Evolutionary conservation across 192 early-diverging fungal species (phyloP).

Genomic region (Coemansia sp.): DNA sequence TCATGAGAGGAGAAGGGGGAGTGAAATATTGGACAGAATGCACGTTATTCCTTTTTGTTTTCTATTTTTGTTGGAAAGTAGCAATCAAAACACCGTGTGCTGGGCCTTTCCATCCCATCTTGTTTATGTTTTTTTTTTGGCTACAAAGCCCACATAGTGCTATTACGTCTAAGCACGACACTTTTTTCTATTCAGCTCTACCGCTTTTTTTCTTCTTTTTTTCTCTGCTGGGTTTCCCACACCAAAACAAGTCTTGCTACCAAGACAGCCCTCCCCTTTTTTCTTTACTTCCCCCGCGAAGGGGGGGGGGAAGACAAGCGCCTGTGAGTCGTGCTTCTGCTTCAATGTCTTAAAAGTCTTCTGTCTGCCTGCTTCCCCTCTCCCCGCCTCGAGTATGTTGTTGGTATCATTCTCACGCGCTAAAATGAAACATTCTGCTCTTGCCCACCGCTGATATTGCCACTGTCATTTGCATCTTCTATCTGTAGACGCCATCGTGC

Average conservation of each 20-base stretch:
- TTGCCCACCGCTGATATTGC: neutral
- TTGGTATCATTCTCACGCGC: constrained; percentile 27
- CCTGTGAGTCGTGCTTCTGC: neutral
- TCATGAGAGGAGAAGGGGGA: neutral
- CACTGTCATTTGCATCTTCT: neutral
- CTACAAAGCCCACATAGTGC: neutral
- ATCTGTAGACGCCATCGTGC: constrained; percentile 53
- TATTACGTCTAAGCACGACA: constrained; percentile 4
- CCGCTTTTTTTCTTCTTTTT: constrained; percentile 1
- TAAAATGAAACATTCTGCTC: constrained; percentile 22
- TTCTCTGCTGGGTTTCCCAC: constrained; percentile 8
- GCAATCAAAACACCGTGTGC: constrained; percentile 1
- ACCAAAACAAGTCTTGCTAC: constrained; percentile 2
- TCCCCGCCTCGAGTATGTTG: neutral
- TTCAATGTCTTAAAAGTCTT: neutral
- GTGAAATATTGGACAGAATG: neutral
- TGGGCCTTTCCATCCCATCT: neutral
- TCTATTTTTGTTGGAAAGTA: neutral
- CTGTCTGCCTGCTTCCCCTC: neutral
- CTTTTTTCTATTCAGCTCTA: constrained; percentile 5
- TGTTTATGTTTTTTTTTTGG: constrained; percentile 4
- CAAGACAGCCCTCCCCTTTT: neutral
- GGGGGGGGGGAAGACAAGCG: neutral
- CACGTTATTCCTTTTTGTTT: too few species aligned
- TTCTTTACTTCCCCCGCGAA: neutral